Conservation (phyloP, 768 basidiomycete genomes). For the Lactarius sanguifluus region DNA sequence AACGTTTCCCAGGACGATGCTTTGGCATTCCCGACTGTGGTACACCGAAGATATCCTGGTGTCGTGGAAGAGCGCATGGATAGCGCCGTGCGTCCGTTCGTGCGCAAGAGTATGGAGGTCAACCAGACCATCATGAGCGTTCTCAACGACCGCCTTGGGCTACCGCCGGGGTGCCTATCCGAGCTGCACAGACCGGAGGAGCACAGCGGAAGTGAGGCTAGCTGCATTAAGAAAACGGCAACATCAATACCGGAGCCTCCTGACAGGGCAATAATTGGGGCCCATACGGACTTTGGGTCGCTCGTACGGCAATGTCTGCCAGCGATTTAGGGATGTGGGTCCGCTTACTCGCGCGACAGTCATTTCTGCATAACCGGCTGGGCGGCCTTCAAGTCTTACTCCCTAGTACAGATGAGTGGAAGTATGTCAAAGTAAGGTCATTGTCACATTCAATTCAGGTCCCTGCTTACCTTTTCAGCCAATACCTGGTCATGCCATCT, state of each 20-base stretch:
- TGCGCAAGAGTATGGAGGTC: constrained; percentile 35
- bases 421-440: constrained; percentile 9
- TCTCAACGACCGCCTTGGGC: constrained; percentile 37
- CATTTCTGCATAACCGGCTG: constrained; percentile 4
- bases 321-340: neutral
- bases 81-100: constrained; percentile 34
- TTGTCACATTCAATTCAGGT: neutral
- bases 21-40: constrained; percentile 35
- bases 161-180: constrained; percentile 37
- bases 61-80: constrained; percentile 36
- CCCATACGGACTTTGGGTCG: constrained; percentile 42
- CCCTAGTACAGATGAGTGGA: constrained; percentile 6
- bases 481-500: constrained; percentile 36
- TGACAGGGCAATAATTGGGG: constrained; percentile 36
- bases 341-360: neutral
- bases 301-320: constrained; percentile 13
- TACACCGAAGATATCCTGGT: constrained; percentile 38
- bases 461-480: constrained; percentile 25
- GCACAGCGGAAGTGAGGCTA: constrained; percentile 37
- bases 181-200: constrained; percentile 34
- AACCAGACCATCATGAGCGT: constrained; percentile 36
- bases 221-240: constrained; percentile 36
- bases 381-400: constrained; percentile 14
- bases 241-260: constrained; percentile 32
- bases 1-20: constrained; percentile 35